Evolutionary conservation across 345 rosid species (phyloP).

Genomic region (Mercurialis annua): DNA sequence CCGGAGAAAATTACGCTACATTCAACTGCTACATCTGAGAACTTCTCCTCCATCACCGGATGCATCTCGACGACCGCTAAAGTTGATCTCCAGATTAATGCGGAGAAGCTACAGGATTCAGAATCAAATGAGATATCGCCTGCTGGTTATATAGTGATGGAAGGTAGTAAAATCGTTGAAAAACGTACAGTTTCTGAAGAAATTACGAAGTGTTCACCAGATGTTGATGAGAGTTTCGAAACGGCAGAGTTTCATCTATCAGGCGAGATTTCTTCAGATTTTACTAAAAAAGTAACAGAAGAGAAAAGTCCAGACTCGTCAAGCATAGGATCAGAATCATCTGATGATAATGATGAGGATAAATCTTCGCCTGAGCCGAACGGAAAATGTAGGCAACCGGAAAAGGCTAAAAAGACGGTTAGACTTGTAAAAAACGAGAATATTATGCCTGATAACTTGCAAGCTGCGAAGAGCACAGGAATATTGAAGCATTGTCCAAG

Average conservation of each 20-base stretch:
- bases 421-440: no score
- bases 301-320: constrained; percentile 3
- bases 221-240: neutral
- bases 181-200: constrained; percentile 1
- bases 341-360: neutral
- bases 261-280: neutral
- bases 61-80: neutral
- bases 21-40: neutral
- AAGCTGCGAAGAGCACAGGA: neutral
- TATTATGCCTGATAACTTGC: constrained; percentile 4
- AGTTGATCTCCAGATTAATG: no score
- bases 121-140: neutral
- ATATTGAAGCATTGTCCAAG: constrained; percentile 40
- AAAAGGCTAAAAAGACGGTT: constrained; percentile 19
- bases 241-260: neutral
- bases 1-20: neutral
- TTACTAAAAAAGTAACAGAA: neutral
- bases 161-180: neutral
- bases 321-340: neutral
- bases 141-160: neutral
- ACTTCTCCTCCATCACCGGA: neutral
- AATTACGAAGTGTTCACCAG: neutral
- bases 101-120: neutral
- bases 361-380: neutral
- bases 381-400: constrained; percentile 17